Evolutionary conservation across 805 yeast species (phyloP), one percentile per base, ranked within the genome.

Genomic region (Barnettozyma sucrosica): DNA sequence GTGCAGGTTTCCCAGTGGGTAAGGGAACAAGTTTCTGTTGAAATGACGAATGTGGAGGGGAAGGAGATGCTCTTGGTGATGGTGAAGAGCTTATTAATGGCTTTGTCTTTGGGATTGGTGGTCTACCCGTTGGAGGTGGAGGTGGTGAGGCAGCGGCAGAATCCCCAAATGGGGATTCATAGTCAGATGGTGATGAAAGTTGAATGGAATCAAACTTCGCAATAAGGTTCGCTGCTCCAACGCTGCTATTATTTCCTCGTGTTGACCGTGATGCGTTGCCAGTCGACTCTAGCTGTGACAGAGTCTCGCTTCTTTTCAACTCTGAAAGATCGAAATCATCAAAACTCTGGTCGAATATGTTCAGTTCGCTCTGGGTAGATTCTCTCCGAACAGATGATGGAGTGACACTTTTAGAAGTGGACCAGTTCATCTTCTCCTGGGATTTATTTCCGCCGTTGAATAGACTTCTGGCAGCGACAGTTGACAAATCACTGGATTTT

Each of bases 381-480:
- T 41, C 46, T 11, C 43, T 48, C n/a, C 43, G n/a, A 4, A 14
- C 5, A 13, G 51, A 2, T 40, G 42, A 9, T 28, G 36, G 23
- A 13, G 36, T 33, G 2, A 56, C 32, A 23, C 55, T 53, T 43
- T 54, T 57, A 1, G 64, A 58, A 1, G 61, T 48, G 10, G 65
- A 47, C 60, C 62, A 59, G 13, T 51, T 48, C 44, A 23, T 25
- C 28, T 19, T 47, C 32, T 42, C 45, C 19, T 37, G 41, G 1
- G 47, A 44, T 19, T 16, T 34, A 23, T 36, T 40, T 41, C 43
- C 41, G 37, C 41, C 8, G 44, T 32, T 23, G 34, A 33, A 47
- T 36, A 51, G 46, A 5, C 44, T 43, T 24, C 49, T 56, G 3
- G 67, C 67, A 18, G 67, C 66, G 9, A 59, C 51, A 46, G 51